Evolutionary conservation across 1,284 basidiomycete genomes (phyloP).

Genomic region (Ceratobasidium sp.): DNA sequence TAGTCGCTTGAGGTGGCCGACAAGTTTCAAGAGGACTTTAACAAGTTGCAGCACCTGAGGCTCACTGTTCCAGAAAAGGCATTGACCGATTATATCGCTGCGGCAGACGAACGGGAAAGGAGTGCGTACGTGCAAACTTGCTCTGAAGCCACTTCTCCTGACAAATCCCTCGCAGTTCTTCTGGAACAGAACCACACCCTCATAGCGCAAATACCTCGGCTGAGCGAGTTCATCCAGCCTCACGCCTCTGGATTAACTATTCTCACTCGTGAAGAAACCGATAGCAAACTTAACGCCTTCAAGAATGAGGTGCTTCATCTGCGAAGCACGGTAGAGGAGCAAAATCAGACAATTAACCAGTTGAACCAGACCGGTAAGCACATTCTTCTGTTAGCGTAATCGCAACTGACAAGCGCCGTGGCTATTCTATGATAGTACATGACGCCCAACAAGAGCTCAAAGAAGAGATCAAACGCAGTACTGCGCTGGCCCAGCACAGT

Average conservation of each 20-base stretch:
- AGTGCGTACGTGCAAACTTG: slow-evolving; percentile 55
- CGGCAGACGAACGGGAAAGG: slow-evolving; percentile 59
- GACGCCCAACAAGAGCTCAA: slow-evolving; percentile 60
- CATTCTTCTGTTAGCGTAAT: background rate
- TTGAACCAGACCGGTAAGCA: slow-evolving; percentile 62
- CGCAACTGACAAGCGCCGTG: background rate
- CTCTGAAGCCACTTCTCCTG: background rate
- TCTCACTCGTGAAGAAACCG: slow-evolving; percentile 74
- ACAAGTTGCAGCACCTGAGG: slow-evolving; percentile 62
- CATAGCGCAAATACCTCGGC: slow-evolving; percentile 63
- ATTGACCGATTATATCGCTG: slow-evolving; percentile 62
- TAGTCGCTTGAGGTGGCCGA: slow-evolving; percentile 48
- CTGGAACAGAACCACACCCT: slow-evolving; percentile 67
- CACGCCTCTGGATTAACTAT: slow-evolving; percentile 67
- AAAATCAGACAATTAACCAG: slow-evolving; percentile 60
- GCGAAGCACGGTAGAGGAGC: slow-evolving; percentile 60
- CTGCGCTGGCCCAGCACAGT: slow-evolving; percentile 61
- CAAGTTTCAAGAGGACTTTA: slow-evolving; percentile 55
- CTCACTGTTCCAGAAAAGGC: slow-evolving; percentile 70
- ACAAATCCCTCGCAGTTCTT: slow-evolving; percentile 59
- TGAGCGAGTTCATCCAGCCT: slow-evolving; percentile 63
- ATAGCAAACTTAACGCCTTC: slow-evolving; percentile 57
- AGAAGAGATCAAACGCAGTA: slow-evolving; percentile 63
- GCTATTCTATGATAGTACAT: background rate
- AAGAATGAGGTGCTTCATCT: slow-evolving; percentile 66